phyloP scores from a whole-genome alignment of 371 early-diverging fungal genomes.

The Syncephalastrum racemosum region DNA sequence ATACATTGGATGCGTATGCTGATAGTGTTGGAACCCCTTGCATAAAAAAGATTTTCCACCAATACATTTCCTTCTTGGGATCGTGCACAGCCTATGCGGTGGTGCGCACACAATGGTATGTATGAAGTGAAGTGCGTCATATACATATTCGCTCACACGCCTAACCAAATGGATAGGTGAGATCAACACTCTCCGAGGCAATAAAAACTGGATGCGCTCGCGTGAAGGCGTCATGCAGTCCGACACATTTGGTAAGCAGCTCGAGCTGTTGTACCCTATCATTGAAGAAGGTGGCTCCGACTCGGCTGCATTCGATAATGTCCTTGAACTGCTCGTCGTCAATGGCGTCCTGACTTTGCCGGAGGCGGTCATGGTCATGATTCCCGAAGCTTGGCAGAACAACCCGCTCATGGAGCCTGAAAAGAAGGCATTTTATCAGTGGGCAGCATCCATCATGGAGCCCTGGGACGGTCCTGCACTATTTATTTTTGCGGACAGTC shows the following conservation, averaged over 20 bases:
- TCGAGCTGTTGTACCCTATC: conserved; percentile 88
- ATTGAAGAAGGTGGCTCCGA: conserved; percentile 97
- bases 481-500: conserved; percentile 95
- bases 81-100: conserved; percentile 95
- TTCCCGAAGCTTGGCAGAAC: conserved; percentile 98
- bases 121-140: not conserved
- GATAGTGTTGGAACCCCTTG: conserved; percentile 32
- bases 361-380: conserved; percentile 97
- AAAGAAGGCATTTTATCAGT: conserved; percentile 91
- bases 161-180: conserved; percentile 61
- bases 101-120: conserved; percentile 97
- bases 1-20: too few species aligned
- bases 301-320: conserved; percentile 96
- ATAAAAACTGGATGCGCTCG: conserved; percentile 99
- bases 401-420: conserved; percentile 82
- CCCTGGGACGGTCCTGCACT: conserved; percentile 98
- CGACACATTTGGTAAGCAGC: conserved; percentile 73
- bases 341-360: conserved; percentile 89
- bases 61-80: conserved; percentile 99
- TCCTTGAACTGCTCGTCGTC: conserved; percentile 89
- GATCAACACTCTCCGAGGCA: conserved; percentile 97
- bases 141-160: too few species aligned
- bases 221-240: conserved; percentile 92
- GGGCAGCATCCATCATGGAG: conserved; percentile 97
- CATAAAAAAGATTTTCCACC: conserved; percentile 75